Evolutionary conservation across 345 rosid genomes (phyloP), one percentile per base, ranked within the genome.

Genomic region (Corymbia maculata): DNA sequence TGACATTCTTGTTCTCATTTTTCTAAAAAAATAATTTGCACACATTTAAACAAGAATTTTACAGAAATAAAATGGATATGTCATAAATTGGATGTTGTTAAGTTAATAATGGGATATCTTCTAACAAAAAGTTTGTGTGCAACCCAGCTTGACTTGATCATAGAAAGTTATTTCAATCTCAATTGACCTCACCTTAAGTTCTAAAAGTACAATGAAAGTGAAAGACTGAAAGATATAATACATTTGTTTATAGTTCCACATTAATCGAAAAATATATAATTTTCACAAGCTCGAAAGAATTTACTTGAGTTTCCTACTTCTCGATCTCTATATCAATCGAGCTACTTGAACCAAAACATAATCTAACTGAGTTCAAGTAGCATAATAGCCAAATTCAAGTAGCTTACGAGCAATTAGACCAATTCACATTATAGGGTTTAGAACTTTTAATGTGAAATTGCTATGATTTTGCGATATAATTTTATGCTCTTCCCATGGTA

Each of bases 1-100:
- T 96, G 88, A 92, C 88, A 50, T 79, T 86, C 87, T 79, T 17
- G 21, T 12, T 32, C 88, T 49, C 32, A 21, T 13, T n/a, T 30
- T 19, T 66, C n/a, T n/a, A n/a, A n/a, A 36, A 36, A 42, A 19
- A 19, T 75, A 75, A 36, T 75, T 75, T 75, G 8, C 47, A 70
- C 19, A 36, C 4, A 42, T 36, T 1, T 13, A 42, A 36, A 75
- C 6, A 1, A 36, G 28, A 19, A 75, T 36, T 36, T 9, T 75
- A 19, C 14, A 9, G 13, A 75, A 9, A 75, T 42, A 75, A 75
- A 75, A 5, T 17, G 49, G n/a, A 42, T 19, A 36, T 19, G 26
- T 75, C 82, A 75, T 44, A 42, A 75, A 75, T 75, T 9, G 49
- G 82, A 21, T 42, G 82, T 19, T 75, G 82, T 75, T 36, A 19